Conservation (phyloP, 306 rosid species). For the cucumber (Cucumis sativus) region Cucumber_9930_V3 NC_026657.2:3119001-3119500, state of each 20-base stretch:
- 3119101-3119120: neutral
- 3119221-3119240: neutral
- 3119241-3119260: conserved; percentile 9
- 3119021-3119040: no score
- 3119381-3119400: conserved; percentile 4
- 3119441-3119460: no score
- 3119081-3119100: no score
- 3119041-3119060: no score
- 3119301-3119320: conserved; percentile 1
- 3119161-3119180: conserved; percentile 12
- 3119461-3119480: no score
- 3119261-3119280: neutral
- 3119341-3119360: conserved; percentile 18
- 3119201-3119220: neutral
- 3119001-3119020: no score
- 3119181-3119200: neutral
- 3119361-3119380: conserved; percentile 13
- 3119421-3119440: no score
- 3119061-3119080: no score
- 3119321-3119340: neutral
- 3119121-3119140: conserved; percentile 10
- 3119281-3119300: conserved; percentile 6
- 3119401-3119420: neutral
- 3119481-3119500: no score
- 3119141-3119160: neutral